Evolutionary conservation across 192 early-diverging fungal species (phyloP), one percentile per base, ranked within the genome.

Genomic region (Coemansia asiatica): DNA sequence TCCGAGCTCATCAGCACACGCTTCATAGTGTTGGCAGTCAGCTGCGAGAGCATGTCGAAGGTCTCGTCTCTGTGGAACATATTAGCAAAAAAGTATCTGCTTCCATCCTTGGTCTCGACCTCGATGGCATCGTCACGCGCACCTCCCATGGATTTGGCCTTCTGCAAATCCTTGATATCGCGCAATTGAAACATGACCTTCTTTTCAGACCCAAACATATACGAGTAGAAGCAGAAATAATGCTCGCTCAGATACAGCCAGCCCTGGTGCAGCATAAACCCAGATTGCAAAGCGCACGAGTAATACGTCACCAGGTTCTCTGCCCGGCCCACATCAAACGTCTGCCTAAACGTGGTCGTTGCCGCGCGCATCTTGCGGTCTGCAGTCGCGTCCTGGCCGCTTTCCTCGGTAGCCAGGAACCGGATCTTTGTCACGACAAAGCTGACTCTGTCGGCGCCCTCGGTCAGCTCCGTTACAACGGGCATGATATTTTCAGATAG

Each of bases 181-280:
- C 95, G 96, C 36, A 99, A 83, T 70, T 94, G 91, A 56, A 99
- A 81, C 46, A 94, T 84, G 28, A 96, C 78, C 71, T 92, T 95
- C 36, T 95, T 97, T 72, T 99, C 97, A 5, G 88, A 85, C 1
- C 94, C 95, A 38, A 99, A 86, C 44, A 98, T 81, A 62, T 94
- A 95, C 21, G 95, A 94, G 78, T 99, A 94, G 70, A 98, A 99
- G 84, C 92, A 93, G 25, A 96, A 71, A 71, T 94, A 91, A 64
- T 95, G 92, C 68, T 94, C 88, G 55, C 91, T 94, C 46, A 99
- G 86, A 67, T 99, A 99, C 76, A 99, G 79, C 97, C 97, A 99
- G 0, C 97, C 97, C 78, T 99, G 97, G 72, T 90, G 91, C 51
- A 90, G 84, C 69, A 95, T 86, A 64, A 86, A 76, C 53, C 83